A percentile compares a stretch with the other conserved stretches of the same genome.
Evolutionary conservation across 371 early-diverging fungal species (phyloP).

Genomic region (Mycotypha africana): DNA sequence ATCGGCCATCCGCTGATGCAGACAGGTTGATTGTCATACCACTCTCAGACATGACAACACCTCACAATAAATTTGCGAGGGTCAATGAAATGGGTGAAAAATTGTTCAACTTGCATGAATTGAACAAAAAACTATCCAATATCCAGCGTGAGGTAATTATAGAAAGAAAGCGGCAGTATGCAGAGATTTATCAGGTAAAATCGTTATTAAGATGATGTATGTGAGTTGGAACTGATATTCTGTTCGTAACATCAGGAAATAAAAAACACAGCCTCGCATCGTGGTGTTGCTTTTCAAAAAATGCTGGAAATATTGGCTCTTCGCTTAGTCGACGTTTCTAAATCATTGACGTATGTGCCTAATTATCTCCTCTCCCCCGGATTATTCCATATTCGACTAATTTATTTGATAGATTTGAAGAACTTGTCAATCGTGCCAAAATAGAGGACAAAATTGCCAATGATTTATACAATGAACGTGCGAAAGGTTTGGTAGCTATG

Average conservation of each 20-base stretch:
- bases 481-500: constrained; percentile 23
- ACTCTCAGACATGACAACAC: not conserved
- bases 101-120: constrained; percentile 21
- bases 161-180: constrained; percentile 26
- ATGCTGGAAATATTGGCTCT: constrained; percentile 42
- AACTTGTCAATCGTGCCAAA: constrained; percentile 19
- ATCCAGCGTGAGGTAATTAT: constrained; percentile 29
- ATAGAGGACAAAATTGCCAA: constrained; percentile 22
- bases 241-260: constrained; percentile 21
- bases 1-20: constrained; percentile 17
- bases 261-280: constrained; percentile 10
- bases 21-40: constrained; percentile 16
- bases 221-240: no score
- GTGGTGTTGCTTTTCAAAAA: constrained; percentile 41
- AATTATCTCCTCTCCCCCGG: no score
- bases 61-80: not conserved
- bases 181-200: constrained; percentile 38
- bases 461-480: constrained; percentile 13
- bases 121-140: constrained; percentile 25
- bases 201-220: no score
- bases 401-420: constrained; percentile 33
- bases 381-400: no score
- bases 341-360: constrained; percentile 39
- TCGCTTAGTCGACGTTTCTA: constrained; percentile 39
- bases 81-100: constrained; percentile 17